phyloP scores from a whole-genome alignment of 2,329 filamentous ascomycete genomes.

The Aspergillus quadricinctus region DNA sequence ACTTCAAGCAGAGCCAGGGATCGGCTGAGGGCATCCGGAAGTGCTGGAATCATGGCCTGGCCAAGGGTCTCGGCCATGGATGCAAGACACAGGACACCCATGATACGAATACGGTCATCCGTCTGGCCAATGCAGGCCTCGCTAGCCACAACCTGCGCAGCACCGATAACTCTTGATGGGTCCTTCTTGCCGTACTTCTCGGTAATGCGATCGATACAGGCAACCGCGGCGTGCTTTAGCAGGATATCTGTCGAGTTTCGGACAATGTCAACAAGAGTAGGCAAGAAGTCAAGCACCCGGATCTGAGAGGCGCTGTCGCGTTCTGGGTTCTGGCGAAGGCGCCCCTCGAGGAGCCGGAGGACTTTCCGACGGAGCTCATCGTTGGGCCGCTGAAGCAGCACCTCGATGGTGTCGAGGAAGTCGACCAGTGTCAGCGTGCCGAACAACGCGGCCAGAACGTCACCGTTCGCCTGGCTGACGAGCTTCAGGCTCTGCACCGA shows the following conservation, averaged over 20 bases:
- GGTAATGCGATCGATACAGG: constrained; percentile 85
- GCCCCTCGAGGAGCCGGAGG: constrained; percentile 72
- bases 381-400: constrained; percentile 70
- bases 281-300: constrained; percentile 72
- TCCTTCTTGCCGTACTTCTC: constrained; percentile 96
- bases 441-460: constrained; percentile 73
- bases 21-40: constrained; percentile 70
- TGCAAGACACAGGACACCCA: constrained; percentile 83
- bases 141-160: constrained; percentile 73
- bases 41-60: constrained; percentile 76
- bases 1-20: constrained; percentile 66
- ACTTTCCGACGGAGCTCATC: constrained; percentile 74
- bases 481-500: constrained; percentile 33
- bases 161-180: constrained; percentile 66
- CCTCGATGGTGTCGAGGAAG: constrained; percentile 83
- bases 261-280: constrained; percentile 72
- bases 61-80: constrained; percentile 85
- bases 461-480: constrained; percentile 49
- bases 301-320: constrained; percentile 64
- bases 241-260: constrained; percentile 65
- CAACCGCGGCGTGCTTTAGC: constrained; percentile 80
- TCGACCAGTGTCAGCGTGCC: constrained; percentile 80
- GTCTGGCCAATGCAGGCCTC: constrained; percentile 69
- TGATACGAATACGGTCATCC: constrained; percentile 69
- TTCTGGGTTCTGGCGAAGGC: constrained; percentile 69